Evolutionary conservation across 2,329 filamentous ascomycete species (phyloP), one percentile per base, ranked within the genome.

Genomic region (Colletotrichum theobromicola): DNA sequence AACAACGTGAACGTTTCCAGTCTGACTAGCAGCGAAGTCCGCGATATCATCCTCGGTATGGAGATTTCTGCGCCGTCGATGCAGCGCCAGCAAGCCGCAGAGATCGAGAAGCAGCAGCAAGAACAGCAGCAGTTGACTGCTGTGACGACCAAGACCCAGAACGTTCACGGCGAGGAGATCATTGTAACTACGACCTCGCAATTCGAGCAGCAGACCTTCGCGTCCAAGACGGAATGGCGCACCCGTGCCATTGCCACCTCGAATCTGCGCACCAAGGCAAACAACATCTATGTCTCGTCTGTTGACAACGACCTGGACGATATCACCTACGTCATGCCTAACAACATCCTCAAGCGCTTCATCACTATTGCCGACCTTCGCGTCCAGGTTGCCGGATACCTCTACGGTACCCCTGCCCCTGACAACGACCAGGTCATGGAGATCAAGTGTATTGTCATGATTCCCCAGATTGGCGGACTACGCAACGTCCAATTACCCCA

Each of bases 1-100:
- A 99, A 99, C 88, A 99, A 98, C 79, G 97, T 99, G 87, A 99
- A 99, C 80, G 96, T 97, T 15, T 97, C 97, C 18, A 98, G 95
- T 83, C 89, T 99, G 85, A 99, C 97, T 2, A 98, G 93, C 82
- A 98, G 94, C 80, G 97, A 99, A 91, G 97, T 99, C 65, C 93
- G 97, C 79, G 97, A 99, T 82, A 98, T 99, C 80, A 99, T 99
- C 79, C 87, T 99, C 77, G 97, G 97, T 90, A 99, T 99, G 97
- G 97, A 99, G 83, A 99, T 99, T 74, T 98, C 95, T 74, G 97
- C 97, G 32, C 97, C 97, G 28, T 98, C 96, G 2, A 94, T 99
- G 93, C 97, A 99, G 87, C 93, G 97, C 81, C 97, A 99, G 85
- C 97, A 98, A 85, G 97, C 97, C 21, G 96, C 97, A 75, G 97